These are phyloP conservation scores for Solanum corneliomulleri DNA, from an alignment of 257 asterid genomes.

Conservation along the genomic window DNA sequence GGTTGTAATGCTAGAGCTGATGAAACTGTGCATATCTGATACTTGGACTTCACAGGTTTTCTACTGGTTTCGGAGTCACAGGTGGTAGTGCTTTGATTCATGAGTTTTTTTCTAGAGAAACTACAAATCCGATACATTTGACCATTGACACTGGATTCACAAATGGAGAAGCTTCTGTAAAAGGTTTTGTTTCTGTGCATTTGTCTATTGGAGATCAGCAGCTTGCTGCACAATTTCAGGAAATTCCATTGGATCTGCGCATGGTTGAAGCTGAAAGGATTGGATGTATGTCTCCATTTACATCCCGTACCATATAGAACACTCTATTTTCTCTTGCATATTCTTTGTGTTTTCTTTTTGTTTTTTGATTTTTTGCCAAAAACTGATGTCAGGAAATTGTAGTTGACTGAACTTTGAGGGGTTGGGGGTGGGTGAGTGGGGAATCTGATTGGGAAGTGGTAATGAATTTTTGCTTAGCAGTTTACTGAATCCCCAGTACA, in stretches of 20 bases:
- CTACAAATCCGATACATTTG: slow-evolving; percentile 53
- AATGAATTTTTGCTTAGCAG: neutral
- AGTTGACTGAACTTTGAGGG: neutral
- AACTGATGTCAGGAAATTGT: neutral
- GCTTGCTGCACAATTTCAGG: slow-evolving; percentile 93
- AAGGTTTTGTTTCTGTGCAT: slow-evolving; percentile 40
- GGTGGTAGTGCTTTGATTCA: slow-evolving; percentile 60
- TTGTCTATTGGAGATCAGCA: slow-evolving; percentile 84
- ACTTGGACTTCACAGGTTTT: slow-evolving; percentile 35
- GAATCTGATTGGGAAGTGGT: neutral
- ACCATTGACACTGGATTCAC: slow-evolving; percentile 57
- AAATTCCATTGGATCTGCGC: slow-evolving; percentile 73
- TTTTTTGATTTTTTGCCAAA: neutral
- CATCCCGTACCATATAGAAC: neutral
- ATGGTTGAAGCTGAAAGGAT: slow-evolving; percentile 88
- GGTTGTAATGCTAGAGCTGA: neutral
- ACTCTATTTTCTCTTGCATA: neutral
- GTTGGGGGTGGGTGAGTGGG: neutral
- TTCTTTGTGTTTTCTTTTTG: neutral
- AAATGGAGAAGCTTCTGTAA: slow-evolving; percentile 42
- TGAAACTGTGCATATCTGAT: neutral
- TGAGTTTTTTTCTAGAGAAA: slow-evolving; percentile 51
- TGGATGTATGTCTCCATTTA: slow-evolving; percentile 57
- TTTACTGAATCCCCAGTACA: neutral
- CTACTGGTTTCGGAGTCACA: slow-evolving; percentile 48